A percentile compares a stretch with the other conserved stretches of the same genome.
These are phyloP conservation scores for Moesziomyces sp. DNA, from an alignment of 1,284 basidiomycete species.

Conservation along the genomic window DNA sequence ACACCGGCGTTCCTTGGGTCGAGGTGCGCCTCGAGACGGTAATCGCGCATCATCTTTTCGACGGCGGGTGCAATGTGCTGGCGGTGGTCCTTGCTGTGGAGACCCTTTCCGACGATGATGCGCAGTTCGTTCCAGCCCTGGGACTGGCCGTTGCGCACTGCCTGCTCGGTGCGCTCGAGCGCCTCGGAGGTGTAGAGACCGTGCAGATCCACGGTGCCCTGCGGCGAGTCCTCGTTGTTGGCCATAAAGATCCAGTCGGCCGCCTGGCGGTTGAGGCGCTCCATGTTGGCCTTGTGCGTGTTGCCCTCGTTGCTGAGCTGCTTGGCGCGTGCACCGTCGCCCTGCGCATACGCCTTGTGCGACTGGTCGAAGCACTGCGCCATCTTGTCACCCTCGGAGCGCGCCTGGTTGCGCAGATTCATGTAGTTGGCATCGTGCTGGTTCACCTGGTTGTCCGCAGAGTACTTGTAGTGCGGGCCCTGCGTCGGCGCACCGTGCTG, in stretches of 20 bases:
- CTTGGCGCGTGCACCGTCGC: constrained; percentile 84
- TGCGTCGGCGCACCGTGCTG: constrained; percentile 35
- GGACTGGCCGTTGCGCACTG: constrained; percentile 77
- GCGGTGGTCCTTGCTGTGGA: constrained; percentile 82
- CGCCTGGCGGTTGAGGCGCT: constrained; percentile 83
- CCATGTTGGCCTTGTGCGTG: constrained; percentile 81
- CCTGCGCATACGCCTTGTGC: constrained; percentile 74
- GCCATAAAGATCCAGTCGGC: constrained; percentile 84
- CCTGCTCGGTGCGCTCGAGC: constrained; percentile 69
- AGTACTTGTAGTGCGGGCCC: constrained; percentile 52
- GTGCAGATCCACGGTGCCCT: constrained; percentile 75
- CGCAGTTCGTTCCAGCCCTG: constrained; percentile 78
- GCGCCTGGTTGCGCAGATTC: constrained; percentile 59
- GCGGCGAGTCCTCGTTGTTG: constrained; percentile 59
- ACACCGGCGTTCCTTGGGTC: constrained; percentile 88
- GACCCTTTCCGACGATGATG: constrained; percentile 85
- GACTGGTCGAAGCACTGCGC: constrained; percentile 61
- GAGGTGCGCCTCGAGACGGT: constrained; percentile 79
- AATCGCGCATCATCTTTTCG: constrained; percentile 84
- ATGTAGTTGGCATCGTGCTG: constrained; percentile 63
- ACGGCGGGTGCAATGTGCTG: constrained; percentile 95
- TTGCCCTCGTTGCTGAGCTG: constrained; percentile 85
- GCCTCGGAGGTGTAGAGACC: constrained; percentile 90
- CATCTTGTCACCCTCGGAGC: constrained; percentile 64
- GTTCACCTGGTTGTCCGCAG: constrained; percentile 63